A percentile compares a stretch with the other conserved stretches of the same genome.
phyloP scores from a whole-genome alignment of 169 alveolate genomes.

The Plasmodium coatneyi region DNA sequence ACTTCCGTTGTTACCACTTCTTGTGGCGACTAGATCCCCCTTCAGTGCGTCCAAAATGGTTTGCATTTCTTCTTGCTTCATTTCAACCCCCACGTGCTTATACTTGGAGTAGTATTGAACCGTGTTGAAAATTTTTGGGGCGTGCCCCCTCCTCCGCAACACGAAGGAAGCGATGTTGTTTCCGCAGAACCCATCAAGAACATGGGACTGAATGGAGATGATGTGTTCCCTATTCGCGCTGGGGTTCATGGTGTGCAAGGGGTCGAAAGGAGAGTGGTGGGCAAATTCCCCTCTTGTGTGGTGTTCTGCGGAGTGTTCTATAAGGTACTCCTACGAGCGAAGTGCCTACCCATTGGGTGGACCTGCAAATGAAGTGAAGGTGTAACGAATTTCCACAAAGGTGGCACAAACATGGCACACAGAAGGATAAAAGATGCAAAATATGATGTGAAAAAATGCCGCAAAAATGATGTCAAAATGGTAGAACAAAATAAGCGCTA shows the following conservation, averaged over 20 bases:
- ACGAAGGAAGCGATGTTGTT: conserved; percentile 62
- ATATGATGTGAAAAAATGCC: neutral
- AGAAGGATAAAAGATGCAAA: too few species aligned
- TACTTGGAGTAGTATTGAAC: conserved; percentile 70
- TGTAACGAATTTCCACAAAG: neutral
- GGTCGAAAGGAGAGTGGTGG: neutral
- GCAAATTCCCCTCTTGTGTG: neutral
- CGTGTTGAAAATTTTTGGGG: conserved; percentile 48
- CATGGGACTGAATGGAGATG: conserved; percentile 66
- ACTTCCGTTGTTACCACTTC: neutral
- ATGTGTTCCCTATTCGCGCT: conserved; percentile 24
- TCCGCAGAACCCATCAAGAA: conserved; percentile 72
- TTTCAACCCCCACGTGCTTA: conserved; percentile 50
- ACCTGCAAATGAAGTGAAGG: neutral
- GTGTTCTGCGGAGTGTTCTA: neutral
- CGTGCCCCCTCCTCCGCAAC: conserved; percentile 68
- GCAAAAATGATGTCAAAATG: neutral
- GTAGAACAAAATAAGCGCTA: neutral
- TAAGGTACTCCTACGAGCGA: neutral
- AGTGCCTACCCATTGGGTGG: neutral
- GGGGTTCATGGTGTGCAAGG: neutral
- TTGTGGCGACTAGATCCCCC: neutral
- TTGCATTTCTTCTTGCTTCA: conserved; percentile 13
- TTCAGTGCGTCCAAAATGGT: conserved; percentile 9
- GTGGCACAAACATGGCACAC: neutral